Percentiles rank a stretch among this genome's conserved stretches.
These are phyloP conservation scores for Beauveria bassiana DNA, from an alignment of 2,329 filamentous ascomycete genomes.

Conservation along the genomic window DNA sequence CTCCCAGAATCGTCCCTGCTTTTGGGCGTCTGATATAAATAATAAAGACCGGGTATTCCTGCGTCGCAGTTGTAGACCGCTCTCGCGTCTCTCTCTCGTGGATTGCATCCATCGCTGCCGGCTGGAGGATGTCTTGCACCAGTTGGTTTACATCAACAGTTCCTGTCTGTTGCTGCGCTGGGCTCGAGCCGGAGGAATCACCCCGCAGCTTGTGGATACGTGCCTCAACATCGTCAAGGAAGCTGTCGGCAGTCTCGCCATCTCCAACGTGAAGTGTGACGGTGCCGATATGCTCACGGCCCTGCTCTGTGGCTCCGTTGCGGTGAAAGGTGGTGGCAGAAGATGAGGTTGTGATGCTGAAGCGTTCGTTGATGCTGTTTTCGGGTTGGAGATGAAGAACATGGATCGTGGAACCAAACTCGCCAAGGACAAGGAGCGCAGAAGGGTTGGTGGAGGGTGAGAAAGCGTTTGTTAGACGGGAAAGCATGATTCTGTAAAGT, in stretches of 20 bases:
- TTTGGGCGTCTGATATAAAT: neutral
- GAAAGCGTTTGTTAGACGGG: neutral
- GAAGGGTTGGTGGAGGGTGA: neutral
- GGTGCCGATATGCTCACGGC: constrained; percentile 3
- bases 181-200: neutral
- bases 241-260: constrained; percentile 2
- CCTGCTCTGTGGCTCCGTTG: neutral
- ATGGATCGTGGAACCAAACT: neutral
- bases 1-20: neutral
- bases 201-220: neutral
- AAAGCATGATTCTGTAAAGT: neutral
- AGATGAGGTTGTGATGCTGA: neutral
- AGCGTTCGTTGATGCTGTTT: neutral
- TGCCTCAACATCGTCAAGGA: constrained; percentile 4
- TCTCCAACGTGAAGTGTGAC: constrained; percentile 6
- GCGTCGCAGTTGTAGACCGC: neutral
- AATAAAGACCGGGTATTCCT: neutral
- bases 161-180: neutral
- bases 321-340: neutral
- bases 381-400: constrained; percentile 2
- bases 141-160: neutral
- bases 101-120: neutral
- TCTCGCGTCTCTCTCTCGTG: neutral
- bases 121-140: neutral
- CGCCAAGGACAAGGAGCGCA: constrained; percentile 3